Base-by-base conservation (phyloP, 1,284 basidiomycete genomes). In the Salmacisia buchloeana region DNA sequence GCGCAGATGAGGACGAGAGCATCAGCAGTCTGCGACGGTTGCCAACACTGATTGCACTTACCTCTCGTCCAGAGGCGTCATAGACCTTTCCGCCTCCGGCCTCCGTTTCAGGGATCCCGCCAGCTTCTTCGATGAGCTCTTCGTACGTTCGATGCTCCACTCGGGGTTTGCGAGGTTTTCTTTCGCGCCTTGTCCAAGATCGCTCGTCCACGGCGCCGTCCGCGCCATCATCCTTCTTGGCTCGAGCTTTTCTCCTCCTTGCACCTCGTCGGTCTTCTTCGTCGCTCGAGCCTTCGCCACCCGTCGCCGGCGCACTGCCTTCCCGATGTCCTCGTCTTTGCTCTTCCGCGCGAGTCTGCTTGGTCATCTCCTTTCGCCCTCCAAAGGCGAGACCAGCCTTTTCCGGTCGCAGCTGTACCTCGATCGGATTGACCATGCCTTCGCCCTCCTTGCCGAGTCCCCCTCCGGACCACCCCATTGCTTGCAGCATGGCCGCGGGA, bases 231-330 rank as follows among this genome's bases (percentile, higher is more conserved):
- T 38, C 38, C 27, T 59, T 57, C 59, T 54, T 25, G 10, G 15
- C 35, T 43, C 25, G 23, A 12, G 46, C 46, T 27, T 52, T 52
- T 25, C 34, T 39, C 45, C 52, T 64, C 35, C n/a, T 64, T 45
- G 15, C 63, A 0, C 84, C 85, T 54, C 89, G 88, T 1, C 86
- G 85, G 67, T 67, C 65, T 10, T 76, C 74, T 29, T 70, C 68
- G 39, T 71, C 71, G 36, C 61, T 61, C 13, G 71, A 67, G 1
- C 63, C 59, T 0, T 60, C 58, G 27, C 72, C 68, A 2, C 73
- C 15, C 72, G 62, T 4, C 69, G 45, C 3, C 69, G 62, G 0
- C 70, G 12, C 46, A 7, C 18, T n/a, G 1, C 46, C 46, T 9
- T 21, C 46, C 9, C 29, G 46, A 52, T 52, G 46, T 27, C 46